Base-by-base conservation (phyloP, 495 filamentous ascomycete genomes). In the Penicillium canescens region DNA sequence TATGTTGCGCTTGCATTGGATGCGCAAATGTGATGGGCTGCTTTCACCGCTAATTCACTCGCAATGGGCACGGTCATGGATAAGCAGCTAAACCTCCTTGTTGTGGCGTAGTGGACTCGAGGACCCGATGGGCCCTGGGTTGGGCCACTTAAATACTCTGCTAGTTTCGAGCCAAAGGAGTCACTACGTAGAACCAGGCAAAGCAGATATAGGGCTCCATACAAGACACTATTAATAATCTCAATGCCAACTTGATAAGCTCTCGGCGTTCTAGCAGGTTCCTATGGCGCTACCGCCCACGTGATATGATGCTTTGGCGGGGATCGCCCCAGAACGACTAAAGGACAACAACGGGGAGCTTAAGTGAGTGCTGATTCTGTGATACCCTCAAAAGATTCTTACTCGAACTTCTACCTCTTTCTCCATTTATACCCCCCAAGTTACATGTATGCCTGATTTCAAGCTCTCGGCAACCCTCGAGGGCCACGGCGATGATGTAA, bases 401-500 rank as follows among this genome's bases (percentile, higher is more conserved):
- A 50, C 36, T 46, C 28, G 37, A 12, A 16, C 13, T 26, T 50
- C 47, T 38, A 18, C 18, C 46, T 24, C 21, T 26, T 48, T 55
- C 31, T 21, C 35, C 42, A 18, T 50, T 18, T 34, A 23, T 46
- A 33, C 24, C 11, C 23, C 40, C 13, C 24, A 33, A 41, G 47
- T 61, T 67, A 63, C 69, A 64, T 78, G 75, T 64, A 85, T 84
- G 78, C 71, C 70, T 68, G 74, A 82, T 65, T 96, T 86, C 79
- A 92, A 89, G 78, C 84, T 96, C 60, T 89, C 91, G 51, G 88
- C 91, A 61, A 82, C 87, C 67, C 78, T 96, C 42, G 78, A 83
- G 63, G 90, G 84, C 63, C 91, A 96, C 59, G 82, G 88, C 62
- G 86, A 88, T 67, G 91, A 96, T 84, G 90, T 93, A 80, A 78